A percentile compares a stretch with the other conserved stretches of the same genome.
These are phyloP conservation scores for Obba rivulosa DNA, from an alignment of 768 basidiomycete genomes.

Conservation along the genomic window DNA sequence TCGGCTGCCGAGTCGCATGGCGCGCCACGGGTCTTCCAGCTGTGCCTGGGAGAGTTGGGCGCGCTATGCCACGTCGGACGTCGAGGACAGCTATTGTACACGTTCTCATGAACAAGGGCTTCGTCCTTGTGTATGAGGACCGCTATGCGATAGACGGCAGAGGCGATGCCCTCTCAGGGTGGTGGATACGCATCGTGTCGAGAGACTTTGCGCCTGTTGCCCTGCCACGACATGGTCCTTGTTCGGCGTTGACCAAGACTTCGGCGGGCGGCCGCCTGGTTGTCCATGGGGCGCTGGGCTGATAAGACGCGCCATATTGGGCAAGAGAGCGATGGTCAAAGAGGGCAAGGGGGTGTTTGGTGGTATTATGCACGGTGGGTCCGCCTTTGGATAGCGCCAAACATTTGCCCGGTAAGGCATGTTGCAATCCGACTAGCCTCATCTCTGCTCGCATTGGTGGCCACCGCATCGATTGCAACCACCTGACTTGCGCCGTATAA, in stretches of 20 bases:
- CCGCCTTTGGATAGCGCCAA: slow-evolving; percentile 9
- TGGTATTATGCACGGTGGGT: slow-evolving; percentile 9
- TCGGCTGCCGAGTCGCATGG: too few species aligned
- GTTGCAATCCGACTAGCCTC: slow-evolving; percentile 7
- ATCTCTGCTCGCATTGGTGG: too few species aligned
- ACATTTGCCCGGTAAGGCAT: slow-evolving; percentile 11
- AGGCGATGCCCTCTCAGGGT: too few species aligned
- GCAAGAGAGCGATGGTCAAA: too few species aligned
- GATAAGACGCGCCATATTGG: neutral
- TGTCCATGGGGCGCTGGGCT: slow-evolving; percentile 1
- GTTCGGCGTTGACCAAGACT: neutral
- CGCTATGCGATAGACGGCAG: too few species aligned
- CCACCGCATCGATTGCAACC: neutral
- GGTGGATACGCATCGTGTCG: neutral
- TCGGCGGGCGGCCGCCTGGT: neutral
- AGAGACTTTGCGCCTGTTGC: neutral
- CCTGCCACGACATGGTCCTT: neutral
- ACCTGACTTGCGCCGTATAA: neutral
- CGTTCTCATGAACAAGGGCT: too few species aligned
- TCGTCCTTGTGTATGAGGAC: too few species aligned
- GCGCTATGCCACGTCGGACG: too few species aligned
- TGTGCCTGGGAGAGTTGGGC: too few species aligned
- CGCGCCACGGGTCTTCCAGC: too few species aligned
- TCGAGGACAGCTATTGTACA: too few species aligned
- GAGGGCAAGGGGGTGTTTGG: slow-evolving; percentile 2